Percentiles rank a stretch among this genome's conserved stretches.
Evolutionary conservation across 306 rosid species (phyloP).

Genomic region (Lathyrus oleraceus): DNA sequence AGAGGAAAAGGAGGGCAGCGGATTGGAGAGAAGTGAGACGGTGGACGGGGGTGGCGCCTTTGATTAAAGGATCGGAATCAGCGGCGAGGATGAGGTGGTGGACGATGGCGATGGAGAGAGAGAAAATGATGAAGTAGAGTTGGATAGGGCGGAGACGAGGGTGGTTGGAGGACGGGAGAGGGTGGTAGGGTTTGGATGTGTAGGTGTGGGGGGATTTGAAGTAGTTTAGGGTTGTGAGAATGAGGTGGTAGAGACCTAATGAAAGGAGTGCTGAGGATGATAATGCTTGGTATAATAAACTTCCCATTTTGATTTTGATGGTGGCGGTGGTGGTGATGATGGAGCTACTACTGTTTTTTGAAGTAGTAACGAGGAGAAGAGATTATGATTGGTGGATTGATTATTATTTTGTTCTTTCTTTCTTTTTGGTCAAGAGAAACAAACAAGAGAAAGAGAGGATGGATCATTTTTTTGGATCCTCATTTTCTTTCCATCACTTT

Average conservation of each 20-base stretch:
- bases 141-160: slow-evolving; percentile 58
- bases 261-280: slow-evolving; percentile 50
- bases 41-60: slow-evolving; percentile 86
- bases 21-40: slow-evolving; percentile 73
- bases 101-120: slow-evolving; percentile 53
- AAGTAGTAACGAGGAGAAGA: background rate
- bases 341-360: background rate
- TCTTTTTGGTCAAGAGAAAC: background rate
- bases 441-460: background rate
- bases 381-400: background rate
- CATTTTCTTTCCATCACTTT: background rate
- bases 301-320: background rate
- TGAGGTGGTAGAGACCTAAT: slow-evolving; percentile 72
- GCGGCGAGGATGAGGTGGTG: slow-evolving; percentile 60
- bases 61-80: slow-evolving; percentile 67
- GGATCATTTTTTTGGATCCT: background rate
- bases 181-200: slow-evolving; percentile 79
- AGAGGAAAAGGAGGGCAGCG: slow-evolving; percentile 65
- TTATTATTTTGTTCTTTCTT: background rate
- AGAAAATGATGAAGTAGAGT: slow-evolving; percentile 50
- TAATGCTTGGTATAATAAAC: slow-evolving; percentile 43
- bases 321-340: background rate
- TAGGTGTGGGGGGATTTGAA: slow-evolving; percentile 70
- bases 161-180: slow-evolving; percentile 41
- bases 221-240: slow-evolving; percentile 52